Conservation (phyloP, 345 rosid species). For the Reutealis trisperma region DNA sequence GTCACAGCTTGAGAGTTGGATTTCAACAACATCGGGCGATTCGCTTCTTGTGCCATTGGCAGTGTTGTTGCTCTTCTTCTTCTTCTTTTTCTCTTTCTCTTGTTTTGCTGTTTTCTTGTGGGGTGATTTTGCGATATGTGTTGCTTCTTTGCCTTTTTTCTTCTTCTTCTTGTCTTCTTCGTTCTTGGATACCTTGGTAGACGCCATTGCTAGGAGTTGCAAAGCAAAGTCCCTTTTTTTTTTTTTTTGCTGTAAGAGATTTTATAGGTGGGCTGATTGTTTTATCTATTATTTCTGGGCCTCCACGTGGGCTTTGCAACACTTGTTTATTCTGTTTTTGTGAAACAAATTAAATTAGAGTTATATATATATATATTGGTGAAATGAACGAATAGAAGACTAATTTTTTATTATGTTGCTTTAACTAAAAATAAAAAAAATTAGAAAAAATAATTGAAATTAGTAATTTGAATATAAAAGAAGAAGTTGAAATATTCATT, state of each 20-base stretch:
- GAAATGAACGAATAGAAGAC: no score
- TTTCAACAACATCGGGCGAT: not conserved
- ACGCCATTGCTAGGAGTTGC: conserved; percentile 16
- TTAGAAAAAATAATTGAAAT: no score
- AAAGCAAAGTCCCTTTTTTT: no score
- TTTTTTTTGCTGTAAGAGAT: not conserved
- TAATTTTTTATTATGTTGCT: no score
- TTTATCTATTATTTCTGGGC: no score
- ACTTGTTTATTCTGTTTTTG: no score
- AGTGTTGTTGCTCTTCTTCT: not conserved
- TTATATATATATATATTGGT: no score
- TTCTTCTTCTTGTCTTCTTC: conserved; percentile 15
- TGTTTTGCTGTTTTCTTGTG: conserved; percentile 5
- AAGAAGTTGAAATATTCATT: no score
- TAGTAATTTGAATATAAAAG: no score
- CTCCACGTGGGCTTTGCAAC: no score
- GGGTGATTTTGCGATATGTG: not conserved
- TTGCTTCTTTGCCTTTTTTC: not conserved
- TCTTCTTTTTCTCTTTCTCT: not conserved
- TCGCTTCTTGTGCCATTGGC: not conserved
- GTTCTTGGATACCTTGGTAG: conserved; percentile 13
- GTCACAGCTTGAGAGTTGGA: conserved; percentile 14
- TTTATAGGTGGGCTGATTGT: not conserved
- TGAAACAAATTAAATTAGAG: no score
- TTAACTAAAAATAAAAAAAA: no score